These are phyloP conservation scores for Haematococcus lacustris DNA, from an alignment of 139 green algal species.

Conservation along the genomic window DNA sequence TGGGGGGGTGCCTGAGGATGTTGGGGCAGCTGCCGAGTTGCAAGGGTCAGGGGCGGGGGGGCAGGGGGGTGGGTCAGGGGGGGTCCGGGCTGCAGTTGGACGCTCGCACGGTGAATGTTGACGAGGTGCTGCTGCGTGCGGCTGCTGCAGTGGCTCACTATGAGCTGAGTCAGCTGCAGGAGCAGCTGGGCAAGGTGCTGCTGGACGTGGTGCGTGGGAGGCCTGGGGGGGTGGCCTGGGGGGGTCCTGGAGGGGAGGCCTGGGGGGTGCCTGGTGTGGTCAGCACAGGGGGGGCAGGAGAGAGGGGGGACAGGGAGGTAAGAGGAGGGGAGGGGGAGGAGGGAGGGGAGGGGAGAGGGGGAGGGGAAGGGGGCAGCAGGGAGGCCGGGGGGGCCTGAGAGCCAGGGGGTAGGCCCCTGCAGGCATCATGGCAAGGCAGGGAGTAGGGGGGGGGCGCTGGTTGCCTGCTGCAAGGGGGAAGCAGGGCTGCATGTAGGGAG, in stretches of 20 bases:
- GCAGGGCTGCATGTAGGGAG: too few species aligned
- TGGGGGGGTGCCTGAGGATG: not conserved
- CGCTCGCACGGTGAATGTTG: constrained; percentile 11
- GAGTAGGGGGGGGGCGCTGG: too few species aligned
- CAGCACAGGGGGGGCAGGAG: not conserved
- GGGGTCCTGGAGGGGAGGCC: too few species aligned
- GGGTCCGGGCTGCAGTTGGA: not conserved
- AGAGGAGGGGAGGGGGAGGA: too few species aligned
- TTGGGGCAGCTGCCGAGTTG: not conserved
- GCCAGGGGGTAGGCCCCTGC: too few species aligned
- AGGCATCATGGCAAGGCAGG: too few species aligned
- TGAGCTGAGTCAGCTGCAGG: constrained; percentile 1
- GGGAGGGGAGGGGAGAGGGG: too few species aligned
- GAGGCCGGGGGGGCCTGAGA: not conserved
- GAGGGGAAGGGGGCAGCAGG: not conserved
- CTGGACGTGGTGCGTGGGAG: not conserved
- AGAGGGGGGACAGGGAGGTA: too few species aligned
- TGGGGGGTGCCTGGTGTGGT: too few species aligned
- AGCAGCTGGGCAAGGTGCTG: not conserved
- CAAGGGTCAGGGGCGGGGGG: not conserved
- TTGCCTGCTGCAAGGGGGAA: too few species aligned
- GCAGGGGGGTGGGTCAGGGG: not conserved
- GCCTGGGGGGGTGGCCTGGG: not conserved
- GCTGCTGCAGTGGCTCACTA: not conserved
- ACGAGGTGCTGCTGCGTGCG: constrained; percentile 14